These are phyloP conservation scores for Starmerella sp. DNA, from an alignment of 805 yeast genomes.

Conservation along the genomic window DNA sequence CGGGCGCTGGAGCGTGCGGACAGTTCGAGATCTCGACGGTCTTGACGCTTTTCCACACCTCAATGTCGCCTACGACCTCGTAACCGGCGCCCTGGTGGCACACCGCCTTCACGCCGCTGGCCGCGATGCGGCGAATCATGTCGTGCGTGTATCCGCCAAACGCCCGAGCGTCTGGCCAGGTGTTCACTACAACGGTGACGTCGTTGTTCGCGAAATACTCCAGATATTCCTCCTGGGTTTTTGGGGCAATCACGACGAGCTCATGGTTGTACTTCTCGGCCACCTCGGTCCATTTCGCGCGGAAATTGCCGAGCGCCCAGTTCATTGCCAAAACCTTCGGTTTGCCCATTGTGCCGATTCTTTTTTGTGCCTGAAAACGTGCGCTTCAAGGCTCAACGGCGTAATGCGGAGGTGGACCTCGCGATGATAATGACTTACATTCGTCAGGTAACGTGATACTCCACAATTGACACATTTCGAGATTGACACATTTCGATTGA, in stretches of 20 bases:
- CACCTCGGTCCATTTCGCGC: constrained; percentile 1
- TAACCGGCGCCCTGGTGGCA: constrained; percentile 51
- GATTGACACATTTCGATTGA: too few species aligned
- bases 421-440: not conserved
- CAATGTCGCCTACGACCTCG: constrained; percentile 39
- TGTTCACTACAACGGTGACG: constrained; percentile 18
- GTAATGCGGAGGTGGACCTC: too few species aligned
- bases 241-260: constrained; percentile 10
- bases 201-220: constrained; percentile 13
- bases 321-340: constrained; percentile 10
- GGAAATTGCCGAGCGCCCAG: constrained; percentile 5
- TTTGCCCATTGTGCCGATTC: not conserved
- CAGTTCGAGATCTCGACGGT: constrained; percentile 41
- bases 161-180: constrained; percentile 19
- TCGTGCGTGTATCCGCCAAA: constrained; percentile 21
- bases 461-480: not conserved
- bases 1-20: constrained; percentile 41
- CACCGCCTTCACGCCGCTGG: constrained; percentile 28
- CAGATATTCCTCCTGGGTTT: constrained; percentile 18
- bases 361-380: too few species aligned
- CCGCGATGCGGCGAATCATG: constrained; percentile 16
- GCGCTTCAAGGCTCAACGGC: too few species aligned
- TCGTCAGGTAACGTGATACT: constrained; percentile 1
- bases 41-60: constrained; percentile 32
- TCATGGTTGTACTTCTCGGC: constrained; percentile 13